Evolutionary conservation across 441 rosid species (phyloP).

Genomic region (Syzygium malaccense): DNA sequence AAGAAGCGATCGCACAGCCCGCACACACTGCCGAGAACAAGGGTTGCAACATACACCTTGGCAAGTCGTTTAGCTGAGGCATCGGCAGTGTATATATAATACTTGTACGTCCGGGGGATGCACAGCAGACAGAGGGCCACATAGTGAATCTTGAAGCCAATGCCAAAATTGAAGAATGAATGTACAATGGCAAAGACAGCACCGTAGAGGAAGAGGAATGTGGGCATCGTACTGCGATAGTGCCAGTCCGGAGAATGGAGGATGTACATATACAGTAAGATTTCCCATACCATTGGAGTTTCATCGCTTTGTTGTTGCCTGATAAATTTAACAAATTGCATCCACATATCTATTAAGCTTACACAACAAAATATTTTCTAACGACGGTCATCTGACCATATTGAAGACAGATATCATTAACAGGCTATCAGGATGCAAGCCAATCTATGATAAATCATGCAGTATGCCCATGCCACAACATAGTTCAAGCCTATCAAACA

Average conservation of each 20-base stretch:
- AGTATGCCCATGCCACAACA: background rate
- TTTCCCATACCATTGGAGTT: conserved; percentile 55
- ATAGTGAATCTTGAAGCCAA: conserved; percentile 86
- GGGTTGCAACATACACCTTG: conserved; percentile 56
- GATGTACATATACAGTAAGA: conserved; percentile 85
- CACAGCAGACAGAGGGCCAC: conserved; percentile 74
- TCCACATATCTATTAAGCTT: background rate
- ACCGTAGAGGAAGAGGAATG: conserved; percentile 40
- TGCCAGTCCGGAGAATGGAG: conserved; percentile 98
- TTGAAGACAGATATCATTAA: background rate
- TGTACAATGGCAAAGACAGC: conserved; percentile 66
- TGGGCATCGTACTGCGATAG: conserved; percentile 85
- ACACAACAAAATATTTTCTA: background rate
- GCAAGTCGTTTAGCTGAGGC: conserved; percentile 57
- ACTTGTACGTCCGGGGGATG: conserved; percentile 88
- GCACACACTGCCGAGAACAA: conserved; percentile 50
- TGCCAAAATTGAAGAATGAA: conserved; percentile 52
- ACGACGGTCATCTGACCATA: background rate
- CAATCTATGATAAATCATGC: background rate
- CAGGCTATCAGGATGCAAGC: background rate
- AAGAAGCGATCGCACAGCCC: conserved; percentile 65
- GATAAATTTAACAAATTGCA: background rate
- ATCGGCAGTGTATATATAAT: conserved; percentile 78
- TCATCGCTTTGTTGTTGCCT: conserved; percentile 93
- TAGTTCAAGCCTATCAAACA: background rate